Conservation (phyloP, 805 yeast genomes). For the Candida xyloterini region DNA sequence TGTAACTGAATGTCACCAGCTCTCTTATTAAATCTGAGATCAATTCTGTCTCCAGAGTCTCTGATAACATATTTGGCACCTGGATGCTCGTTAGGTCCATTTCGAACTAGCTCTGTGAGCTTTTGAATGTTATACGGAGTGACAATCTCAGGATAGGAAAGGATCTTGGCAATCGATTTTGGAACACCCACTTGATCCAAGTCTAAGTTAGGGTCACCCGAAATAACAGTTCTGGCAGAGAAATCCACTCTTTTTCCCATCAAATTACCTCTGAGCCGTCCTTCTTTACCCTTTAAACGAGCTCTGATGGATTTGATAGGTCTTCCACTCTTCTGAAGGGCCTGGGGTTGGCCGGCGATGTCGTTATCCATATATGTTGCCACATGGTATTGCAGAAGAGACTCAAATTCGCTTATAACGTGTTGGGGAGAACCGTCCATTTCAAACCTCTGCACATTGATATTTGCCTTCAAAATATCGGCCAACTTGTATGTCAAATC, state of each 20-base stretch:
- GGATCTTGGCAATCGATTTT: slow-evolving; percentile 89
- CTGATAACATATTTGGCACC: slow-evolving; percentile 98
- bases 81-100: slow-evolving; percentile 99
- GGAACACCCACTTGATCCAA: slow-evolving; percentile 99
- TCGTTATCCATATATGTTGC: slow-evolving; percentile 99
- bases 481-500: slow-evolving; percentile 97
- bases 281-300: slow-evolving; percentile 99
- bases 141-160: slow-evolving; percentile 95
- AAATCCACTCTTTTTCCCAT: slow-evolving; percentile 99
- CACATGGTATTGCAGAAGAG: slow-evolving; percentile 92
- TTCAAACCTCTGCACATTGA: slow-evolving; percentile 94
- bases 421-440: slow-evolving; percentile 99
- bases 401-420: slow-evolving; percentile 94
- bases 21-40: slow-evolving; percentile 92
- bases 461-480: slow-evolving; percentile 93
- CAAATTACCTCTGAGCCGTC: slow-evolving; percentile 95
- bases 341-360: slow-evolving; percentile 99
- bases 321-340: slow-evolving; percentile 96
- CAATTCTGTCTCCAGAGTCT: slow-evolving; percentile 98
- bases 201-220: slow-evolving; percentile 98
- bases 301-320: slow-evolving; percentile 98
- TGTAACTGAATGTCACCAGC: slow-evolving; percentile 98
- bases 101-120: slow-evolving; percentile 87
- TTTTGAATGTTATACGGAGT: slow-evolving; percentile 96
- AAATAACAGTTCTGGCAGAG: slow-evolving; percentile 98